Conservation (phyloP, 495 filamentous ascomycete species). For the Aeminium ludgeri region DNA sequence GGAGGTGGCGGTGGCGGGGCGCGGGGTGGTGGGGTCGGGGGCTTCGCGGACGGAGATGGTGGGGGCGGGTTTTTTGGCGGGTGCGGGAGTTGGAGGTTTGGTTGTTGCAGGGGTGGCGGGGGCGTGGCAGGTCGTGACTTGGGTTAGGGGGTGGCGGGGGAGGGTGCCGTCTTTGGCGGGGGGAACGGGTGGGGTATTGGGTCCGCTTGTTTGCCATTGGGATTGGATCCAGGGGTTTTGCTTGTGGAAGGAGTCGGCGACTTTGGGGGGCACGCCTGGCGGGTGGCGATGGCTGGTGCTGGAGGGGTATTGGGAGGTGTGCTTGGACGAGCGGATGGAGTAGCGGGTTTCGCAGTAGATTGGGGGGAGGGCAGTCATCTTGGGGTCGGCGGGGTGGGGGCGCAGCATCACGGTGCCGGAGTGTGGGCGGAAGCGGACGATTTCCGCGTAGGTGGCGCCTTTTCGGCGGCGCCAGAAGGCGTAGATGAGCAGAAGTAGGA, state of each 20-base stretch:
- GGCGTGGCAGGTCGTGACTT: not conserved
- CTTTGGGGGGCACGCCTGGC: not conserved
- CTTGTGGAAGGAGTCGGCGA: slow-evolving; percentile 4
- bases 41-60: no score
- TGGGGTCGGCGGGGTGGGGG: not conserved
- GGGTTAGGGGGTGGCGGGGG: not conserved
- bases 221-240: slow-evolving; percentile 11
- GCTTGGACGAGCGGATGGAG: slow-evolving; percentile 10
- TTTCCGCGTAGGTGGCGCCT: slow-evolving; percentile 8
- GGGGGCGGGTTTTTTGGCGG: not conserved
- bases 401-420: slow-evolving; percentile 4
- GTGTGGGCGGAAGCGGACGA: slow-evolving; percentile 5
- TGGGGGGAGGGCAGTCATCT: slow-evolving; percentile 6
- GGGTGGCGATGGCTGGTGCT: not conserved
- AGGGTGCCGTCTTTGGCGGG: not conserved
- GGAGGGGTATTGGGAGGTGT: not conserved
- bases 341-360: slow-evolving; percentile 11
- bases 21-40: no score
- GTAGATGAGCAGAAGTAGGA: slow-evolving; percentile 8
- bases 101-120: not conserved
- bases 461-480: slow-evolving; percentile 3
- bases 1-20: no score
- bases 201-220: slow-evolving; percentile 2
- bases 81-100: no score
- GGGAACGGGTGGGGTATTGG: not conserved